phyloP scores from a whole-genome alignment of 768 basidiomycete species.

The Neoboletus brunneissimus region DNA sequence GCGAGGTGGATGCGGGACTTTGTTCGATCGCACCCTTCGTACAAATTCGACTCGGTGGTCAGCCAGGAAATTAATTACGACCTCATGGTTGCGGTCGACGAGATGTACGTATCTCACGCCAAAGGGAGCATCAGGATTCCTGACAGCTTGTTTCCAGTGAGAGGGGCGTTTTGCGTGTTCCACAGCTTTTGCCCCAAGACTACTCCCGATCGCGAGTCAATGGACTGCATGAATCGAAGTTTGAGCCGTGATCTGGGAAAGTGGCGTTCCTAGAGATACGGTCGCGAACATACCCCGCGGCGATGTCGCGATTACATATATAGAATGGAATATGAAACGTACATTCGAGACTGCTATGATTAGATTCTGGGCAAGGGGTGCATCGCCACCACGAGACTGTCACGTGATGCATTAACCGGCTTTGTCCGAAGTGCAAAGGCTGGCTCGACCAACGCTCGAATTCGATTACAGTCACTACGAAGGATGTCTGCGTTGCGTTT shows the following conservation, averaged over 20 bases:
- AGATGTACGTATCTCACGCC: conserved; percentile 62
- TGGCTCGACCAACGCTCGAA: not conserved
- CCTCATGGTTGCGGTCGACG: conserved; percentile 82
- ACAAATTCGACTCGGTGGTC: conserved; percentile 91
- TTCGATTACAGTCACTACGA: not conserved
- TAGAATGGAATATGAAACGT: not conserved
- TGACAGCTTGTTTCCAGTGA: conserved; percentile 45
- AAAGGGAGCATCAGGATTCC: not conserved
- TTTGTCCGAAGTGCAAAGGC: conserved; percentile 22
- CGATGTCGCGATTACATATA: not conserved
- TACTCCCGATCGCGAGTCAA: conserved; percentile 41
- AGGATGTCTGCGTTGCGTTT: conserved; percentile 78
- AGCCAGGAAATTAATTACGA: conserved; percentile 93
- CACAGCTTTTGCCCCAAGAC: conserved; percentile 60
- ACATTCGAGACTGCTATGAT: not conserved
- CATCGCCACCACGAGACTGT: not conserved
- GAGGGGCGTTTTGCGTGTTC: conserved; percentile 58
- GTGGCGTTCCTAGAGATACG: not conserved
- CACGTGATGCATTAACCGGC: conserved; percentile 30
- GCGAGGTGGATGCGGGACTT: conserved; percentile 95
- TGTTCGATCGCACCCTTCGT: conserved; percentile 85
- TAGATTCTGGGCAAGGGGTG: not conserved
- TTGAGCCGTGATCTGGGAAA: conserved; percentile 18
- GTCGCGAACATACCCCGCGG: not conserved
- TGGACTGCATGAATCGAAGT: conserved; percentile 24